Base-by-base conservation (phyloP, 225 moss, liverwort and hornwort genomes). In the Neckera pumila region DNA sequence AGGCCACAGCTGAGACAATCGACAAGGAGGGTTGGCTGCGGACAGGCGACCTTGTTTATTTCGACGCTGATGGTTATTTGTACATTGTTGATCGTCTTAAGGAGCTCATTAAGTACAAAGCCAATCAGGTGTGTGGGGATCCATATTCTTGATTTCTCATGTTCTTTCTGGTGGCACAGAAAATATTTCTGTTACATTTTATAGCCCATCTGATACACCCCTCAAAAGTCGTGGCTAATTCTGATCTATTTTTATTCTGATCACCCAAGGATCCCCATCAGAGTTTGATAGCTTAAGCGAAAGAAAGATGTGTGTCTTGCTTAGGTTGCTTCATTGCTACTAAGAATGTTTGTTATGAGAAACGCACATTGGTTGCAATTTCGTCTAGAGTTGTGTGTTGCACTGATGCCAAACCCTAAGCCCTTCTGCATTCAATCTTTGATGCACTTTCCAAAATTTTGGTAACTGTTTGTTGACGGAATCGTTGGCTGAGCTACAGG, bases 21-120 rank as follows among this genome's bases (percentile, higher is more conserved):
- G 93, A 89, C 8, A 79, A 88, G 90, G 94, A 96, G 18, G 93
- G 95, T 59, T 97, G 95, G 96, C 69, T 98, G 85, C 95, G 89
- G 70, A 95, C 96, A 3, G 96, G 95, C 31, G 96, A 96, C 73
- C 82, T 95, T 70, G 94, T 90, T 36, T 96, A 94, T 88, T 93
- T 98, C 82, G 93, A 95, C 89, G 83, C 59, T 8, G 92, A 95
- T 82, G 98, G 97, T 33, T 95, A 93, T 51, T 69, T 98, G 78
- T 97, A 91, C 87, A 90, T 98, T 84, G 96, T 98, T 12, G 97
- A 96, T n/a, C 95, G 98, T 54, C 93, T 98, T 10, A 98, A 96
- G 88, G 98, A 98, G 87, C 87, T 98, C 75, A 98, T 98, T 53
- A 97, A 98, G 84, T 98, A 93, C 85, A 98, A 97, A 64, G 98